These are phyloP conservation scores for Pyrenophora tritici-repentis DNA, from an alignment of 2,329 filamentous ascomycete species.

Conservation along the genomic window DNA sequence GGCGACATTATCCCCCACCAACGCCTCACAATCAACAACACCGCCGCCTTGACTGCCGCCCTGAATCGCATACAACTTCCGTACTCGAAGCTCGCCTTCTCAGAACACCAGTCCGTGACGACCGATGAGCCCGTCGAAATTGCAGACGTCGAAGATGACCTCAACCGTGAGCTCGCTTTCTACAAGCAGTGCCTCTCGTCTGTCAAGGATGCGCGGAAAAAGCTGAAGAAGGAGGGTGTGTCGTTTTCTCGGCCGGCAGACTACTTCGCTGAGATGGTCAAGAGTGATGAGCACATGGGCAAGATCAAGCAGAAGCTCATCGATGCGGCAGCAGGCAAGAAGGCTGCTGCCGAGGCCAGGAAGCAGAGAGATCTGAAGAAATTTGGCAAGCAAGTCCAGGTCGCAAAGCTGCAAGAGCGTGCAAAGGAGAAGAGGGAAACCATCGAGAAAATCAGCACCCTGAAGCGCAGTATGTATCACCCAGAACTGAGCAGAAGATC, in stretches of 20 bases:
- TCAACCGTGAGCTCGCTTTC: conserved; percentile 89
- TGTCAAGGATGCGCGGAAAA: conserved; percentile 71
- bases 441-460: conserved; percentile 88
- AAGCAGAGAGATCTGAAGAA: conserved; percentile 96
- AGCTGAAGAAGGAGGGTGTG: conserved; percentile 79
- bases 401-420: conserved; percentile 93
- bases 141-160: conserved; percentile 84
- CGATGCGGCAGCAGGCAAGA: conserved; percentile 89
- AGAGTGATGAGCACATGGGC: conserved; percentile 97
- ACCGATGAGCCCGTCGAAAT: conserved; percentile 73
- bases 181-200: conserved; percentile 87
- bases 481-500: not conserved
- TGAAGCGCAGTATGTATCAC: conserved; percentile 85
- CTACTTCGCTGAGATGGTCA: conserved; percentile 99
- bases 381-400: conserved; percentile 97
- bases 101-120: conserved; percentile 77
- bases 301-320: conserved; percentile 92
- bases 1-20: conserved; percentile 89
- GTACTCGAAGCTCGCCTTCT: conserved; percentile 74
- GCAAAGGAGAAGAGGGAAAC: conserved; percentile 91
- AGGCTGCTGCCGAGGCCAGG: conserved; percentile 87
- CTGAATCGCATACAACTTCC: conserved; percentile 79
- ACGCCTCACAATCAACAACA: conserved; percentile 97
- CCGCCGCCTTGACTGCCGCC: conserved; percentile 77
- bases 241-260: conserved; percentile 88